Evolutionary conservation across 139 green algal species (phyloP).

Genomic region (Volvox africanus): DNA sequence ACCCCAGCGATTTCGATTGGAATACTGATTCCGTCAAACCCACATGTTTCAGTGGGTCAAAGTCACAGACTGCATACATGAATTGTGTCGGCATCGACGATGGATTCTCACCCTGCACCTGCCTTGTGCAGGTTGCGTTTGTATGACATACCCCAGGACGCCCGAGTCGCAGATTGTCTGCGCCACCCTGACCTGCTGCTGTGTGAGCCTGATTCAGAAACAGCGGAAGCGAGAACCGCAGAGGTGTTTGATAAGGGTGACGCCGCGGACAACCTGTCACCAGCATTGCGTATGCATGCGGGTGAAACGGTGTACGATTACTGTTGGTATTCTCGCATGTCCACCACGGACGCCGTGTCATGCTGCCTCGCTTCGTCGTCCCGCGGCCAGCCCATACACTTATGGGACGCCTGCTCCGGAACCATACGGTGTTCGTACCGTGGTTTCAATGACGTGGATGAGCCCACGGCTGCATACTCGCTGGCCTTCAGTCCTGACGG

Average conservation of each 20-base stretch:
- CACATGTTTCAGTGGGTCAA: too few relatives aligned
- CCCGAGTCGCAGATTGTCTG: neutral
- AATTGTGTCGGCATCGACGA: too few relatives aligned
- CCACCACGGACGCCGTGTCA: constrained; percentile 67
- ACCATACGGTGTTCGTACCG: constrained; percentile 57
- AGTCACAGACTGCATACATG: too few relatives aligned
- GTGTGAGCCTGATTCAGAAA: neutral
- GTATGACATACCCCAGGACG: constrained; percentile 78
- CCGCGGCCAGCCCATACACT: constrained; percentile 85
- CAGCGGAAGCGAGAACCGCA: neutral
- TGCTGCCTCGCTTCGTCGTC: constrained; percentile 86
- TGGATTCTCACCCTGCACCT: too few relatives aligned
- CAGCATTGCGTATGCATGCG: constrained; percentile 70
- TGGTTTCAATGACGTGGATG: constrained; percentile 90
- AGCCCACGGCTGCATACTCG: constrained; percentile 82
- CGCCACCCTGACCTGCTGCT: neutral
- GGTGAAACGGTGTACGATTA: constrained; percentile 89
- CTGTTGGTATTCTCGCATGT: constrained; percentile 82
- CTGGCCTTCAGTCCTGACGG: constrained; percentile 81
- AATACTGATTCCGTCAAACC: too few relatives aligned
- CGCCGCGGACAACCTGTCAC: constrained; percentile 52
- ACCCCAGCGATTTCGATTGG: too few relatives aligned
- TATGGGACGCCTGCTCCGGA: constrained; percentile 87
- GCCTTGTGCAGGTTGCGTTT: constrained; percentile 71
- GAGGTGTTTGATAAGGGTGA: neutral